phyloP scores from a whole-genome alignment of 208 protist species.

The Leishmania turanica region DNA sequence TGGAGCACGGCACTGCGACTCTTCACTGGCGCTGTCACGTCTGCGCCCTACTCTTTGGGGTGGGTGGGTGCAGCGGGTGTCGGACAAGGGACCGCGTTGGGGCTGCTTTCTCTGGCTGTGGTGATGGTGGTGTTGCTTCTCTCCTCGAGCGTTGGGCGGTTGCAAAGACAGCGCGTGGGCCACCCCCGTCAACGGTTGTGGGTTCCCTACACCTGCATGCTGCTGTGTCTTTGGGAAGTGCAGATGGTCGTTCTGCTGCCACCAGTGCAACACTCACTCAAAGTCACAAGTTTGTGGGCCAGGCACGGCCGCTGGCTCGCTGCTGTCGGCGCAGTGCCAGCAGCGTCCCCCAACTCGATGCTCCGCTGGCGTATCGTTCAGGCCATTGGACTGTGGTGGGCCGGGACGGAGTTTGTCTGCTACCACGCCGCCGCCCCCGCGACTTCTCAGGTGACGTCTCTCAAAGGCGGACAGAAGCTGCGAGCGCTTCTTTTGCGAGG shows the following conservation, averaged over 20 bases:
- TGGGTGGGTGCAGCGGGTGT: constrained; percentile 15
- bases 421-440: constrained; percentile 8
- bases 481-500: not conserved
- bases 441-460: not conserved
- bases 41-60: constrained; percentile 19
- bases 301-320: constrained; percentile 4
- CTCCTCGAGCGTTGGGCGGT: not conserved
- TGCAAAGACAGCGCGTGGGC: not conserved
- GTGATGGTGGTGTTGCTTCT: constrained; percentile 7
- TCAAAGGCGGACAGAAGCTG: not conserved
- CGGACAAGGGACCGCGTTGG: constrained; percentile 16
- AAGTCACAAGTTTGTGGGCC: not conserved
- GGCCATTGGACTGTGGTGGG: constrained; percentile 29
- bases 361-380: constrained; percentile 7
- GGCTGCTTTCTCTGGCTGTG: constrained; percentile 16
- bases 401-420: constrained; percentile 24
- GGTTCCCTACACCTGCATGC: constrained; percentile 7
- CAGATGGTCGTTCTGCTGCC: constrained; percentile 2
- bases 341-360: not conserved
- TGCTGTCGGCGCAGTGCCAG: constrained; percentile 9
- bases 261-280: constrained; percentile 12
- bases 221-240: constrained; percentile 22
- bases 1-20: not conserved
- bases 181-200: constrained; percentile 13
- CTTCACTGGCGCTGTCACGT: not conserved